Base-by-base conservation (phyloP, 176 grass and related monocot genomes). In the Musa schizocarpa region DNA sequence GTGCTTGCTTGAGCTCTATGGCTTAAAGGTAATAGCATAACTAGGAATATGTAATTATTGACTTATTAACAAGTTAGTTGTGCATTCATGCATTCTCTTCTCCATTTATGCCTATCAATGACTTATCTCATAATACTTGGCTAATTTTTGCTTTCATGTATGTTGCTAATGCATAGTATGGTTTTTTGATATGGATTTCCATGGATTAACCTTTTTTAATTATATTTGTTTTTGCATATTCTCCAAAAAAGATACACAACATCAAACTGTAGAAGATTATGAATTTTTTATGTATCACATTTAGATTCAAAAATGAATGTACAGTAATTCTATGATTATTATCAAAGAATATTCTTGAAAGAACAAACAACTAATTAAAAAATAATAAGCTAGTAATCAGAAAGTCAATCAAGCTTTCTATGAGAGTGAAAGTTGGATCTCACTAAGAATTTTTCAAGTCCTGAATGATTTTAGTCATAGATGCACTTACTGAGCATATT, bases 1-100 rank as follows among this genome's bases (percentile, higher is more conserved):
- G 78, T 99, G 95, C 85, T 94, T 99, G 85, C 82, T 99, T 83
- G 95, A 99, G 88, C 73, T 99, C 58, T 99, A 99, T 22, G 90
- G 95, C 56, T 84, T 99, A 69, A 99, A 99, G 95, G 95, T 99
- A 91, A 88, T 63, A 73, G 43, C 2, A 20, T 16, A 59, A 81
- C 63, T 53, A 51, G 67, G 9, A 82, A 50, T 62, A 80, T 78
- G 54, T 61, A 72, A 48, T 76, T 87, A 20, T 65, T 68, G 19
- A 70, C 34, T 22, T 67, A 12, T 82, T 34, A 22, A 8, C 53
- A 27, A 55, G 13, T 1, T 26, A 65, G 23, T 66, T 66, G 12
- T 23, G 19, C 12, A 23, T 66, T 66, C 26, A 66, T 13, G 9
- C 2, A 26, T 66, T 65, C 17, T 63, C 8, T 22, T 21, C 21